phyloP scores from a whole-genome alignment of 306 rosid species.

The Medicago truncatula region DNA sequence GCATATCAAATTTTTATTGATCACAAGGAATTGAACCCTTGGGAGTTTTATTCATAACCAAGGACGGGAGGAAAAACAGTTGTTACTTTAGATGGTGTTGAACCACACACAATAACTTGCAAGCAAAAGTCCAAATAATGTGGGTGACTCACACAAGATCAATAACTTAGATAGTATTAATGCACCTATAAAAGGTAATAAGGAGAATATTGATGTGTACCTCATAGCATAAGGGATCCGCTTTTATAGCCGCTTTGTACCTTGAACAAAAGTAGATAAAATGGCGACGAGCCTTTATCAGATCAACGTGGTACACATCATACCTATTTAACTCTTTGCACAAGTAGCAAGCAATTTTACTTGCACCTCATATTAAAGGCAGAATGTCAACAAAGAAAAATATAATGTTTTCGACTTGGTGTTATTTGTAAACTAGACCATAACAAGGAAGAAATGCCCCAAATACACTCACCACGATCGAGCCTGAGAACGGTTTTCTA shows the following conservation, averaged over 20 bases:
- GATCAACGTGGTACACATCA: constrained; percentile 12
- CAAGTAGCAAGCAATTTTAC: constrained; percentile 22
- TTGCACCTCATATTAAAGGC: not conserved
- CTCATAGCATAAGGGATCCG: constrained; percentile 98
- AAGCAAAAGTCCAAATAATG: constrained; percentile 18
- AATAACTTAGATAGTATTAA: constrained; percentile 23
- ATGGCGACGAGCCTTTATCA: constrained; percentile 22
- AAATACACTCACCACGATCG: constrained; percentile 71
- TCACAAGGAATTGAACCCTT: not conserved
- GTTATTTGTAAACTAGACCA: not conserved
- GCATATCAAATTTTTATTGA: not conserved
- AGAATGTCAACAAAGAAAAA: too few species aligned
- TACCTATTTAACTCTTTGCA: constrained; percentile 29
- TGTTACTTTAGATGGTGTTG: constrained; percentile 3
- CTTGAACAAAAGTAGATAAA: constrained; percentile 54
- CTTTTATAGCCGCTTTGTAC: constrained; percentile 96
- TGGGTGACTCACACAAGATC: not conserved
- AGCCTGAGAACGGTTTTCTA: constrained; percentile 91
- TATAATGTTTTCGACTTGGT: too few species aligned
- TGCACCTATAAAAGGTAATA: constrained; percentile 23
- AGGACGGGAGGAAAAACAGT: not conserved
- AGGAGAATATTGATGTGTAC: constrained; percentile 51
- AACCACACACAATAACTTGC: not conserved
- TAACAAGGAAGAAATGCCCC: not conserved
- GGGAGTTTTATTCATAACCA: not conserved